These are phyloP conservation scores for Bruguiera hainesii DNA, from an alignment of 441 rosid species.

Conservation along the genomic window DNA sequence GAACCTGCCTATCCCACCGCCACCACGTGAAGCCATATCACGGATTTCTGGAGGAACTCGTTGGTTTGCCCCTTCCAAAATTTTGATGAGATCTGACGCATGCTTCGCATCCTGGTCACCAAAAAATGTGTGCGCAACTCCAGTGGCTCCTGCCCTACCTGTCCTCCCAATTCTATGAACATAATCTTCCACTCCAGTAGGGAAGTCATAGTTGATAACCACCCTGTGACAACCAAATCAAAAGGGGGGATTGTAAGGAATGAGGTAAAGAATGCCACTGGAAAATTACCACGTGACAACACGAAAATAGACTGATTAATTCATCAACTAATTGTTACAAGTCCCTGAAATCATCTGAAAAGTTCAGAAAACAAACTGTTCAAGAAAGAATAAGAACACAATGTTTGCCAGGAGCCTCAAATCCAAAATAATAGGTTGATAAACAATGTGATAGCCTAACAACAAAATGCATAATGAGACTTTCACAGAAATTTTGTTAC, in stretches of 20 bases:
- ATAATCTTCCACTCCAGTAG: slow-evolving; percentile 96
- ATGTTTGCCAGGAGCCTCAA: too few species aligned
- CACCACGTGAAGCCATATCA: slow-evolving; percentile 80
- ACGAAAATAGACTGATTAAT: too few species aligned
- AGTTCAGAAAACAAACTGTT: too few species aligned
- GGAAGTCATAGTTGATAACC: slow-evolving; percentile 93
- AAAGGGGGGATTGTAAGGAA: not conserved
- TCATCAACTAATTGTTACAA: too few species aligned
- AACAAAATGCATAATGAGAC: too few species aligned
- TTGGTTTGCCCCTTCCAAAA: slow-evolving; percentile 94
- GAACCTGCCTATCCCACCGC: slow-evolving; percentile 64
- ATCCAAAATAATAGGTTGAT: too few species aligned
- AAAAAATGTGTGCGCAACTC: slow-evolving; percentile 79
- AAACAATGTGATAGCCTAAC: too few species aligned
- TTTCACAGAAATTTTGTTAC: too few species aligned
- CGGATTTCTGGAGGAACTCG: slow-evolving; percentile 82
- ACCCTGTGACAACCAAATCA: slow-evolving; percentile 46
- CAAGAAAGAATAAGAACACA: too few species aligned
- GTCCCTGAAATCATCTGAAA: too few species aligned
- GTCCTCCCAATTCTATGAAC: slow-evolving; percentile 99
- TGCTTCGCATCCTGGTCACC: slow-evolving; percentile 90
- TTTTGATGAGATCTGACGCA: slow-evolving; percentile 84
- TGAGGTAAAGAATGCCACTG: too few species aligned
- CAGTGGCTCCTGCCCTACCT: slow-evolving; percentile 99
- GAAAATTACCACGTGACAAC: too few species aligned